Evolutionary conservation across 2,329 filamentous ascomycete genomes (phyloP), one percentile per base, ranked within the genome.

Genomic region (Colletotrichum acutatum): DNA sequence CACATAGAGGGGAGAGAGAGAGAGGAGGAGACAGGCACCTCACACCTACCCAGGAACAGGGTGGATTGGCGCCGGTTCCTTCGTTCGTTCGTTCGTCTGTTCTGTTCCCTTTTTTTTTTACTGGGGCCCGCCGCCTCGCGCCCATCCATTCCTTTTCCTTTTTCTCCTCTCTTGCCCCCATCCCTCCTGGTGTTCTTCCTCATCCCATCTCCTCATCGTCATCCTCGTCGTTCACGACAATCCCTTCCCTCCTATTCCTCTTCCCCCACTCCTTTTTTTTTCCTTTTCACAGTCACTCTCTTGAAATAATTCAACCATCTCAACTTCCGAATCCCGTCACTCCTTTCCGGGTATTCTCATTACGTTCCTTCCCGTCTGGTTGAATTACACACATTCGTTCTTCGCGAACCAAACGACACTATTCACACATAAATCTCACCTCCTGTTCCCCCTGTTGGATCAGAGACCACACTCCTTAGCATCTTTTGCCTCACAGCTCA

Each of bases 261-360:
- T 82, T 81, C 76, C 78, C 77, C 77, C 75, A 79, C 81, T 83
- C 77, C 79, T 80, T 81, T 84, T 82, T 82, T 80, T 78, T 81
- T 80, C 78, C 76, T 78, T 81, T 80, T 78, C 80, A 83, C 81
- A 87, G 86, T 88, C 86, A 82, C 83, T 88, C 86, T 82, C 86
- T 88, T 87, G 81, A 80, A 79, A 79, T 77, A 78, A 77, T 82
- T 82, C 78, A 77, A 81, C 82, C 80, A 78, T 81, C 66, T 64
- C 68, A 69, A 5, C 62, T 57, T 79, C 80, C 78, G 83, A 82
- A 81, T 79, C 84, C 85, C 86, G 85, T 85, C 86, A 88, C 84
- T 88, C 86, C 79, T 87, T 88, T 81, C 85, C 82, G 82, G 82
- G 83, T 81, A 65, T 81, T 76, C 81, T n/a, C 80, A 83, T 85